Conservation (phyloP, 2,329 filamentous ascomycete genomes). For the Beauveria rudraprayagi region DNA sequence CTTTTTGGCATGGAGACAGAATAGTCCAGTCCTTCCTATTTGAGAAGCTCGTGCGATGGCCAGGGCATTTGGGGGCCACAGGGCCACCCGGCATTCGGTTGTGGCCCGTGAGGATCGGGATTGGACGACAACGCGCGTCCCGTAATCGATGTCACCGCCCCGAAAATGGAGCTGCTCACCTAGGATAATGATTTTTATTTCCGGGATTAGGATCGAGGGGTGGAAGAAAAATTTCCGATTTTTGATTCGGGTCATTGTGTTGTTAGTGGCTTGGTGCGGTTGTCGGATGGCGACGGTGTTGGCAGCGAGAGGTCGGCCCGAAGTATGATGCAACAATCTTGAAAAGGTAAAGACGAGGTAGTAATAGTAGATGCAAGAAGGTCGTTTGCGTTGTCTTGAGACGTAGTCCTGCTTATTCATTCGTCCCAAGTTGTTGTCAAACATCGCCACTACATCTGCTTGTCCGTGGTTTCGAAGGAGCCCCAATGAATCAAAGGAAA, state of each 20-base stretch:
- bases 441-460: too few relatives aligned
- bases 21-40: background rate
- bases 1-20: background rate
- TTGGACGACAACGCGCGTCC: constrained; percentile 2
- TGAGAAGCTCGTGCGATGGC: background rate
- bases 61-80: background rate
- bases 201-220: background rate
- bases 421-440: too few relatives aligned
- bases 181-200: background rate
- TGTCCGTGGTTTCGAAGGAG: too few relatives aligned
- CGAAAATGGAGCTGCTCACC: background rate
- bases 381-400: too few relatives aligned
- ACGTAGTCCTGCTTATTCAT: background rate
- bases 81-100: background rate
- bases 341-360: background rate
- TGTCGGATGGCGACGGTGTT: background rate
- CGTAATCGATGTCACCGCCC: background rate
- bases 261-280: background rate
- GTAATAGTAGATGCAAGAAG: too few relatives aligned
- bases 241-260: background rate
- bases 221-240: too few relatives aligned
- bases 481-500: too few relatives aligned
- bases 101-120: background rate
- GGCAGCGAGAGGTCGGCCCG: background rate
- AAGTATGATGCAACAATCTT: background rate